Conservation (phyloP, 2,329 filamentous ascomycete genomes). For the Xylariaceae sp. region DNA sequence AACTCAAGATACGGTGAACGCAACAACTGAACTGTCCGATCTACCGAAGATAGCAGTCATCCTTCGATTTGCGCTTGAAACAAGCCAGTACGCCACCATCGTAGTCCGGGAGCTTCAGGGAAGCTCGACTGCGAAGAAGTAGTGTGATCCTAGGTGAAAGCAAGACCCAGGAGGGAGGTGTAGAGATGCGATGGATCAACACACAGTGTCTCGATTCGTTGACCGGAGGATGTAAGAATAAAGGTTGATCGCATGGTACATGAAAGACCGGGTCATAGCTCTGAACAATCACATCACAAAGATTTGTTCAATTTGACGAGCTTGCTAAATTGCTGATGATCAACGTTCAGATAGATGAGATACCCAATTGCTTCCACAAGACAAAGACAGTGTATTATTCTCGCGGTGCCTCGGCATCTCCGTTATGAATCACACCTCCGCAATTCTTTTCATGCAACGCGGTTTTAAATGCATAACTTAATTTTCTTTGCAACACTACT, state of each 20-base stretch:
- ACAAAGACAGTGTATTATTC: not conserved
- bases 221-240: too few species aligned
- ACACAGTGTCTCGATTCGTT: too few species aligned
- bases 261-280: too few species aligned
- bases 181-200: too few species aligned
- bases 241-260: too few species aligned
- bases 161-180: too few species aligned
- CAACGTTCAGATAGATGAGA: constrained; percentile 15
- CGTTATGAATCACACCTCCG: not conserved
- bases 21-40: constrained; percentile 9
- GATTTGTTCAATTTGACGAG: too few species aligned
- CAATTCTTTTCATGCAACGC: too few species aligned
- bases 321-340: not conserved
- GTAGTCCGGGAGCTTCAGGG: constrained; percentile 33
- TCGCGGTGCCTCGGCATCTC: not conserved
- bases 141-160: too few species aligned
- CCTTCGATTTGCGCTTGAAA: constrained; percentile 30
- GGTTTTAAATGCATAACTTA: too few species aligned
- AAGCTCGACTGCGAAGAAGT: constrained; percentile 2
- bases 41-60: constrained; percentile 32
- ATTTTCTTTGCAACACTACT: too few species aligned
- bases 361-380: constrained; percentile 21
- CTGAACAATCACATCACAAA: too few species aligned
- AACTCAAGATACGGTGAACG: not conserved
- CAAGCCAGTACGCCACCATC: constrained; percentile 34